Percentiles rank a stretch among this genome's conserved stretches.
Evolutionary conservation across 768 basidiomycete genomes (phyloP).

Genomic region (Serpula lacrymans): DNA sequence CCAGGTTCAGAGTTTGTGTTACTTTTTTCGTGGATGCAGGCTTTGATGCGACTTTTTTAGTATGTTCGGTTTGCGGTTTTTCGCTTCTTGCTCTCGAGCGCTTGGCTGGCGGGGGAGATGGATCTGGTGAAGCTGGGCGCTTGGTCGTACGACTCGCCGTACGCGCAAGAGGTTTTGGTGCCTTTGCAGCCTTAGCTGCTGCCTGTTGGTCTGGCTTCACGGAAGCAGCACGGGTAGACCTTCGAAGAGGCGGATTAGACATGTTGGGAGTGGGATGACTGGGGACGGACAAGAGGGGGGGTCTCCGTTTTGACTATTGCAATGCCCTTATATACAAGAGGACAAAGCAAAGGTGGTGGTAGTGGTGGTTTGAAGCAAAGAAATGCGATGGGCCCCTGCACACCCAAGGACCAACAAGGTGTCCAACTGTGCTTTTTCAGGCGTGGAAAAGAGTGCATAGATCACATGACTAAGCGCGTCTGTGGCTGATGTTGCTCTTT

Average conservation of each 20-base stretch:
- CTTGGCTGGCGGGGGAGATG: slow-evolving; percentile 45
- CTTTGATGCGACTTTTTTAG: slow-evolving; percentile 22
- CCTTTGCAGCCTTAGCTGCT: slow-evolving; percentile 10
- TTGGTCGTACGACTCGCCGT: slow-evolving; percentile 21
- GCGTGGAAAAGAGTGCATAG: too few species aligned
- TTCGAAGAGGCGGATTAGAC: slow-evolving; percentile 39
- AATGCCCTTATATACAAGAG: too few species aligned
- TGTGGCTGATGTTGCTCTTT: too few species aligned
- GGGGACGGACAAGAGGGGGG: not conserved
- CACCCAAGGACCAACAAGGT: too few species aligned
- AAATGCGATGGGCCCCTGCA: too few species aligned
- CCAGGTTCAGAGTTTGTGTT: slow-evolving; percentile 8
- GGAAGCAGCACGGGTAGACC: slow-evolving; percentile 51
- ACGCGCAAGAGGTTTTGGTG: slow-evolving; percentile 23
- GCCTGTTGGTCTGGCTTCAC: slow-evolving; percentile 32
- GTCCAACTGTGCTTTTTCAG: too few species aligned
- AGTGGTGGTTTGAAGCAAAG: slow-evolving; percentile 3
- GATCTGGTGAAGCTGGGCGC: slow-evolving; percentile 22
- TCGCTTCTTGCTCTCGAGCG: slow-evolving; percentile 37
- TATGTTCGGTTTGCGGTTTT: slow-evolving; percentile 44
- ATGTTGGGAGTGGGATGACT: slow-evolving; percentile 13
- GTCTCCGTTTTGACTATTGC: too few species aligned
- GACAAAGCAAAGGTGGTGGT: not conserved
- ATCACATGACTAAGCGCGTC: too few species aligned
- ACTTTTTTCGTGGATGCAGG: slow-evolving; percentile 23